These are phyloP conservation scores for Gossypium anomalum DNA, from an alignment of 345 rosid species.

Conservation along the genomic window DNA sequence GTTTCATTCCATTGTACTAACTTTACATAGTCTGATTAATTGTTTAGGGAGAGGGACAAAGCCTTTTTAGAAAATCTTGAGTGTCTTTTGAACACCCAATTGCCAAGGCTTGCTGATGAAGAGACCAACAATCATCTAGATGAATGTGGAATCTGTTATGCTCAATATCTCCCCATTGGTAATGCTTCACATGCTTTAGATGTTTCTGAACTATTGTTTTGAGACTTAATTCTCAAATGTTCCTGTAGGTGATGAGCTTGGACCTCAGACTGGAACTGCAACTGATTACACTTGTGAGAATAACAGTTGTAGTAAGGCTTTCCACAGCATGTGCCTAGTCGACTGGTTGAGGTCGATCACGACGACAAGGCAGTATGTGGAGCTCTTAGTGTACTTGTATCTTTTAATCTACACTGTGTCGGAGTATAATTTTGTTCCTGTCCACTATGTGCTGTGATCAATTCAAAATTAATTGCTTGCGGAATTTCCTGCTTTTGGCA, in stretches of 20 bases:
- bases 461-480: constrained; percentile 8
- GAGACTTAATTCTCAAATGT: constrained; percentile 15
- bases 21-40: constrained; percentile 10
- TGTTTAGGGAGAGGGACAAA: constrained; percentile 48
- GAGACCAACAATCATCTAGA: constrained; percentile 37
- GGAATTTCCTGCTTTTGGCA: constrained; percentile 1
- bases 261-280: constrained; percentile 47
- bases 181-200: not conserved
- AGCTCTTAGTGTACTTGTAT: constrained; percentile 9
- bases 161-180: constrained; percentile 72
- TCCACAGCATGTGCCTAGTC: constrained; percentile 63
- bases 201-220: constrained; percentile 10
- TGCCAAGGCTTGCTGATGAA: constrained; percentile 39
- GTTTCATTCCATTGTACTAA: not conserved
- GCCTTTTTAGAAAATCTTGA: constrained; percentile 53
- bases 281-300: constrained; percentile 75
- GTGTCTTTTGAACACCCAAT: constrained; percentile 41
- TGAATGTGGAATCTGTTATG: constrained; percentile 86
- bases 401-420: constrained; percentile 10
- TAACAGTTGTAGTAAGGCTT: constrained; percentile 58
- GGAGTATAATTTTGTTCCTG: not conserved
- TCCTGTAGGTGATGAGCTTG: constrained; percentile 59
- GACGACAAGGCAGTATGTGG: constrained; percentile 74
- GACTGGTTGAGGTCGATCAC: constrained; percentile 85
- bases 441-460: not conserved